Evolutionary conservation across 2,329 filamentous ascomycete genomes (phyloP), one percentile per base, ranked within the genome.

Genomic region (Penicillium sp.): DNA sequence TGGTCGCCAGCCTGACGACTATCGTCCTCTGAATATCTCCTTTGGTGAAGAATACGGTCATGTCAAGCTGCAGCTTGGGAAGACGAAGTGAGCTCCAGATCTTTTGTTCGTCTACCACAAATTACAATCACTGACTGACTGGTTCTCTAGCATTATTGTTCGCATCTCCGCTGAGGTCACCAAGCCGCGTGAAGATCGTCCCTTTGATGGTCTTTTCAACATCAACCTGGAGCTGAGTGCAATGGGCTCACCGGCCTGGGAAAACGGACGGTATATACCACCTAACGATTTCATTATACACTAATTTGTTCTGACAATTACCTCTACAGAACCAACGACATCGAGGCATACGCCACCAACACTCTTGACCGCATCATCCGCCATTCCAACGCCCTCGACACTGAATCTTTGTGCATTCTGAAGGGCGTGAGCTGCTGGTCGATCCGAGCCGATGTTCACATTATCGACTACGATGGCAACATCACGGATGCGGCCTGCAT

Each of bases 31-130:
- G 45, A 84, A 89, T 59, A 82, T 99, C 59, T 84, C 82, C 3
- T 96, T 97, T 76, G 92, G 92, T 50, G 89, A 96, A 62, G 91
- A 96, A 68, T 93, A 93, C 82, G 94, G 94, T 61, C 87, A 93
- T 66, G 91, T 89, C 66, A 91, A 96, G 70, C 89, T 97, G 39
- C 84, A 87, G 63, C 79, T 97, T 62, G 94, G 94, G 66, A 96
- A 93, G 79, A 97, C 94, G 56, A 90, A 88, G 93, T 93, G 76
- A 57, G 77, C 63, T 53, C 13, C 17, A n/a, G 5, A 15, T 23
- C n/a, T 25, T 38, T 38, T 13, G 35, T 17, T 58, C 17, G 1
- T 29, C 33, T 25, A 38, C 35, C 39, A 23, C 38, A 41, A 7
- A 44, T 36, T 10, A 41, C 19, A 38, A 33, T 15, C 39, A 1